Evolutionary conservation across 768 basidiomycete species (phyloP).

Genomic region (Hemileccinum impolitum): DNA sequence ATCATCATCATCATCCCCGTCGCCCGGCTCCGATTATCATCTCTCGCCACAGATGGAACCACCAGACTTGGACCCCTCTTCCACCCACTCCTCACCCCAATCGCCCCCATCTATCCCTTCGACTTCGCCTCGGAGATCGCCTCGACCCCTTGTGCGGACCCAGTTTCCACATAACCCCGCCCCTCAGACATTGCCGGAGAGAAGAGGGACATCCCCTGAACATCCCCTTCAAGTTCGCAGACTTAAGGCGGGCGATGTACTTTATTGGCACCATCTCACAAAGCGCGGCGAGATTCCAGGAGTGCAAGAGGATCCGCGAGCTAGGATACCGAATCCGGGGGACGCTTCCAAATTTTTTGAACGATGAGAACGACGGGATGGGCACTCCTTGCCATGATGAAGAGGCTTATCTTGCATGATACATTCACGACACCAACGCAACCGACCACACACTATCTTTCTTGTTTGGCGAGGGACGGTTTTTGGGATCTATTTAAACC

Average conservation of each 20-base stretch:
- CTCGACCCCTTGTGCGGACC: slow-evolving; percentile 13
- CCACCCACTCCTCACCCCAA: slow-evolving; percentile 25
- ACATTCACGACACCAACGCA: slow-evolving; percentile 27
- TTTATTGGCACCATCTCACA: slow-evolving; percentile 76
- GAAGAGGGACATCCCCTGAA: slow-evolving; percentile 16
- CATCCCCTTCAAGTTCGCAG: slow-evolving; percentile 33
- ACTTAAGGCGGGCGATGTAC: slow-evolving; percentile 56
- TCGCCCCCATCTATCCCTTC: slow-evolving; percentile 15
- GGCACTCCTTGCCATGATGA: too few species aligned
- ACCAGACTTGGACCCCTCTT: slow-evolving; percentile 21
- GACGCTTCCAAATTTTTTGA: slow-evolving; percentile 16
- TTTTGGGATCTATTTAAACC: slow-evolving; percentile 29
- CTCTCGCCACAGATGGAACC: slow-evolving; percentile 23
- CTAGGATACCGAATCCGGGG: slow-evolving; percentile 28
- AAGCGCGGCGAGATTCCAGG: slow-evolving; percentile 71
- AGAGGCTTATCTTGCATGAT: too few species aligned
- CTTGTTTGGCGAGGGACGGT: slow-evolving; percentile 17
- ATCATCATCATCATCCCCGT: slow-evolving; percentile 14
- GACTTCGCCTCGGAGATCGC: slow-evolving; percentile 24
- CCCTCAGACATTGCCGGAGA: slow-evolving; percentile 11
- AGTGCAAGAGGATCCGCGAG: slow-evolving; percentile 59
- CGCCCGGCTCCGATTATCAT: slow-evolving; percentile 17
- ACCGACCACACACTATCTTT: slow-evolving; percentile 11
- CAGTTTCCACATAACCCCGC: slow-evolving; percentile 10
- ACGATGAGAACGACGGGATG: slow-evolving; percentile 30